Evolutionary conservation across 2,329 filamentous ascomycete genomes (phyloP), one percentile per base, ranked within the genome.

Genomic region (Alternaria gaisen): DNA sequence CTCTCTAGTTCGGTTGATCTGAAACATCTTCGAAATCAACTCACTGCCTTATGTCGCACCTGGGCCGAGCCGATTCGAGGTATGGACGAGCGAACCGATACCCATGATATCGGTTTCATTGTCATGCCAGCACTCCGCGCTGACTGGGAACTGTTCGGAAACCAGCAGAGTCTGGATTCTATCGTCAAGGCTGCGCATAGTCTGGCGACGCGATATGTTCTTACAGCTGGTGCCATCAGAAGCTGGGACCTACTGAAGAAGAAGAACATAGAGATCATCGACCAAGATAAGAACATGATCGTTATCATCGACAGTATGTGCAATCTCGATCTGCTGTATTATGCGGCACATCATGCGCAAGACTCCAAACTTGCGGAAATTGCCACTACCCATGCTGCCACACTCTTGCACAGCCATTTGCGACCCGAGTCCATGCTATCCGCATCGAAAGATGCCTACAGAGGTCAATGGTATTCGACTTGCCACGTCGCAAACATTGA

Each of bases 51-150:
- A n/a, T 64, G 56, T 52, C 56, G 55, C 18, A 43, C 53, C 3
- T 83, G 80, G 81, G 82, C 34, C 28, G 82, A 81, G 77, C 80
- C 3, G 63, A 70, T 40, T 76, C 72, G 47, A 67, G 81, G 8
- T 70, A 81, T 66, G 57, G 76, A 79, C 6, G 41, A 48, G 3
- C 67, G 80, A 4, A 67, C 53, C 1, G 74, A 69, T 16, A 83
- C 81, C 0, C 81, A 83, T 53, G 81, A 83, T 54, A 76, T 83
- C 4, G 79, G 81, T 3, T 83, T 83, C 68, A 82, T 83, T 74
- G 75, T 82, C 26, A 70, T 69, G 47, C 80, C 81, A 0, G 80
- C 79, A 72, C 74, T 79, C 4, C 71, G 74, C 4, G 58, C 68
- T 5, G 76, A 77, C 0, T 82, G 80, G 81, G 77, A 81, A 22